A percentile compares a stretch with the other conserved stretches of the same genome.
These are phyloP conservation scores for Asclepias syriaca DNA, from an alignment of 257 asterid species.

Conservation along the genomic window DNA sequence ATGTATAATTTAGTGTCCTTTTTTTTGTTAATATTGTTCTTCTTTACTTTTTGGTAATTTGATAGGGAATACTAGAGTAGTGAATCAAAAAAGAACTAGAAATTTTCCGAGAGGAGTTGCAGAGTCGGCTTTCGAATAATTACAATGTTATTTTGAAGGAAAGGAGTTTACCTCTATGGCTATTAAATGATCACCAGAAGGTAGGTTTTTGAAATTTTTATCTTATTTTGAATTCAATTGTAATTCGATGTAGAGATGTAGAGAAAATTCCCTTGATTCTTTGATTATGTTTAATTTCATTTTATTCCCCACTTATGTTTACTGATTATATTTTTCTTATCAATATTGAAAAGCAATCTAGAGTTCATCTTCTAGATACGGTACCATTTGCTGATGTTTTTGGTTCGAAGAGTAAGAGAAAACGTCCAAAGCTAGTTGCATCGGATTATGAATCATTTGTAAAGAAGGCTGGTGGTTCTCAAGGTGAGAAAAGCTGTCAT, in stretches of 20 bases:
- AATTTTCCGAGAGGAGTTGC: constrained; percentile 75
- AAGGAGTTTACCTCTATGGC: constrained; percentile 84
- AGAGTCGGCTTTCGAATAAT: constrained; percentile 67
- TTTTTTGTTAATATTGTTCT: neutral
- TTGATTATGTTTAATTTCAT: neutral
- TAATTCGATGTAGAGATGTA: neutral
- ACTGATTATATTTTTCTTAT: constrained; percentile 13
- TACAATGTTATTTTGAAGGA: constrained; percentile 84
- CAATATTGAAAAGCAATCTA: constrained; percentile 56
- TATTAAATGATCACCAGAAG: constrained; percentile 83
- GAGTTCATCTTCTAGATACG: constrained; percentile 92
- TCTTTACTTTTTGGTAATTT: constrained; percentile 6
- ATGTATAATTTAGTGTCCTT: neutral
- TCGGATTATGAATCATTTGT: constrained; percentile 66
- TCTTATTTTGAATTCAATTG: constrained; percentile 9
- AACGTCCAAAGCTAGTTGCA: constrained; percentile 68
- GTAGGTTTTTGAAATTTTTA: constrained; percentile 24
- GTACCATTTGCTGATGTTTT: constrained; percentile 85
- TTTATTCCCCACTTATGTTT: neutral
- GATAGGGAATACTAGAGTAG: constrained; percentile 77
- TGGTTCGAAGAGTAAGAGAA: constrained; percentile 85
- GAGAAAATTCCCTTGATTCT: neutral
- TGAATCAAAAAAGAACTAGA: constrained; percentile 83
- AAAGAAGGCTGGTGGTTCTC: constrained; percentile 82
- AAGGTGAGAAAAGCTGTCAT: constrained; percentile 47